These are phyloP conservation scores for Trametes maxima DNA, from an alignment of 768 basidiomycete species.

Conservation along the genomic window DNA sequence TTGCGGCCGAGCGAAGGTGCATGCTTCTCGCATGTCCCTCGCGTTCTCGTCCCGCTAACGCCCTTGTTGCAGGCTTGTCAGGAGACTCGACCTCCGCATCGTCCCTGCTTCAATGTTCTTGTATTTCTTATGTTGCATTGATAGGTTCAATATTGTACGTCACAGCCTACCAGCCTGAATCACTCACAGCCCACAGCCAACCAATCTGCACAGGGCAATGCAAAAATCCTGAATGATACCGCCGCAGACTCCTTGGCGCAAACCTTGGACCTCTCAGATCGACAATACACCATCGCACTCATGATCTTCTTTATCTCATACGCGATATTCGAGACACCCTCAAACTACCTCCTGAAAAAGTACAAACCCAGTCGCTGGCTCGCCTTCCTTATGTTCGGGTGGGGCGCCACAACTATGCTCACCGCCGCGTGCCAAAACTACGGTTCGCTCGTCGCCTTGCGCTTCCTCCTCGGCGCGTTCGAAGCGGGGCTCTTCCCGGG, in stretches of 20 bases:
- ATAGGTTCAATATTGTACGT: slow-evolving; percentile 31
- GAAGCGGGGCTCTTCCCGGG: slow-evolving; percentile 49
- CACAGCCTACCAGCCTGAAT: background rate
- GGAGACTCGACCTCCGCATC: slow-evolving; percentile 26
- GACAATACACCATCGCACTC: slow-evolving; percentile 26
- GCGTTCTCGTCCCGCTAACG: background rate
- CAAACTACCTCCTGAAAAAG: slow-evolving; percentile 41
- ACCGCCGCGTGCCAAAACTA: slow-evolving; percentile 41
- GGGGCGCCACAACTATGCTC: slow-evolving; percentile 42
- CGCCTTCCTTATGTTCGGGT: slow-evolving; percentile 41
- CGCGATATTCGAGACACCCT: slow-evolving; percentile 26
- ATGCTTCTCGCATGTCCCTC: background rate
- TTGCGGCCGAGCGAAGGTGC: slow-evolving; percentile 12
- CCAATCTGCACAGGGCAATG: slow-evolving; percentile 24
- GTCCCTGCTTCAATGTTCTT: slow-evolving; percentile 27
- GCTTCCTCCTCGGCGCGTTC: slow-evolving; percentile 46
- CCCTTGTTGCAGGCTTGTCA: slow-evolving; percentile 19
- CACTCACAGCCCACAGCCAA: background rate
- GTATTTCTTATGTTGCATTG: slow-evolving; percentile 30
- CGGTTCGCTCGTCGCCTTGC: slow-evolving; percentile 35
- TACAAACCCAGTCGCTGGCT: slow-evolving; percentile 42
- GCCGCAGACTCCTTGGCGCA: slow-evolving; percentile 25
- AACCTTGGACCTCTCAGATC: slow-evolving; percentile 11
- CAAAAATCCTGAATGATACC: slow-evolving; percentile 26
- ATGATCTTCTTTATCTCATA: slow-evolving; percentile 29